Percentiles rank a stretch among this genome's conserved stretches.
phyloP scores from a whole-genome alignment of 352 stramenopile species.

The Pythium coloratum region DNA sequence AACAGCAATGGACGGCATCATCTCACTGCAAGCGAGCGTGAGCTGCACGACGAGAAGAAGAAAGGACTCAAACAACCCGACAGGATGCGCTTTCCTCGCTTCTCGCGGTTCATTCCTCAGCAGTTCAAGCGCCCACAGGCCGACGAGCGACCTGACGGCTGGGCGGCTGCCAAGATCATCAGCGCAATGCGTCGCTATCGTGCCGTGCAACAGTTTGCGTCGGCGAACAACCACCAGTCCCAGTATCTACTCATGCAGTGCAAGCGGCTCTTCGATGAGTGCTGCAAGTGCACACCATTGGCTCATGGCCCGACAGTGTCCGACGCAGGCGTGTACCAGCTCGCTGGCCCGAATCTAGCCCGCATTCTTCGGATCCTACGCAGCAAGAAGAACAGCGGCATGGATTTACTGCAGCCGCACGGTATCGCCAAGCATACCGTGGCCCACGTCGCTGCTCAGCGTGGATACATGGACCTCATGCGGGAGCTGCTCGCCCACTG shows the following conservation, averaged over 20 bases:
- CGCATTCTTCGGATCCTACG: constrained; percentile 60
- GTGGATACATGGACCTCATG: constrained; percentile 70
- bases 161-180: constrained; percentile 55
- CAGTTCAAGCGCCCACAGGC: constrained; percentile 33
- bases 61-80: background rate
- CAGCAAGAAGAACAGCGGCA: constrained; percentile 50
- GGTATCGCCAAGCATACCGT: constrained; percentile 64
- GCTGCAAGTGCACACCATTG: constrained; percentile 62
- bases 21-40: background rate
- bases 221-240: constrained; percentile 34
- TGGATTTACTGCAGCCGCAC: constrained; percentile 69
- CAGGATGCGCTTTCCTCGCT: constrained; percentile 16
- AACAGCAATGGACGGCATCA: constrained; percentile 1
- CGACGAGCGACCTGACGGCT: constrained; percentile 48
- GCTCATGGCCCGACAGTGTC: constrained; percentile 50
- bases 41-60: constrained; percentile 7
- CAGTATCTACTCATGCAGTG: constrained; percentile 56
- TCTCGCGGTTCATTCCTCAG: constrained; percentile 40
- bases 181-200: constrained; percentile 60
- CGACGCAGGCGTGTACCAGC: constrained; percentile 58
- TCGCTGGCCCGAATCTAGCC: constrained; percentile 64
- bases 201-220: constrained; percentile 42
- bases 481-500: constrained; percentile 59
- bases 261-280: constrained; percentile 78
- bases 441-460: constrained; percentile 60